Percentiles rank a stretch among this genome's conserved stretches.
These are phyloP conservation scores for Geosmithia morbida DNA, from an alignment of 2,329 filamentous ascomycete species.

Conservation along the genomic window DNA sequence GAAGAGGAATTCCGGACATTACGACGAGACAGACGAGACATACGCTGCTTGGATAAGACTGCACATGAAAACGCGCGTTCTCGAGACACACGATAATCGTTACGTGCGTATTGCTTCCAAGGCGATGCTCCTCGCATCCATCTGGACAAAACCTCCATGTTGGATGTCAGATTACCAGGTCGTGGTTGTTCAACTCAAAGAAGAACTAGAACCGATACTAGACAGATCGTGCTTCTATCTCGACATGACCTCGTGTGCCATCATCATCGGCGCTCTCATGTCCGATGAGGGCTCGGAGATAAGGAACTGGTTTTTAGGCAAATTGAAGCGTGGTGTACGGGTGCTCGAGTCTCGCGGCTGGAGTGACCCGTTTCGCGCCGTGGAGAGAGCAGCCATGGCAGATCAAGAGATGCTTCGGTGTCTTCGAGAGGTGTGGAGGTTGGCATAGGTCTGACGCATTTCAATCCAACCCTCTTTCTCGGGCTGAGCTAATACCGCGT, in stretches of 20 bases:
- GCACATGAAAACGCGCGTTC: neutral
- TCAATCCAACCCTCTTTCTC: neutral
- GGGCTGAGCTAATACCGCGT: neutral
- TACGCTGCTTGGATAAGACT: neutral
- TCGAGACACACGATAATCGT: neutral
- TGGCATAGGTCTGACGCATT: neutral
- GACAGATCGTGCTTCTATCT: conserved; percentile 1
- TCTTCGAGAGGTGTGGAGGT: neutral
- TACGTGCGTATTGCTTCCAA: neutral
- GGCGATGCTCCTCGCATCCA: neutral
- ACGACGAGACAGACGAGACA: neutral
- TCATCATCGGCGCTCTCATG: conserved; percentile 2
- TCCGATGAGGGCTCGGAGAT: conserved; percentile 1
- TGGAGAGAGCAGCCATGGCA: neutral
- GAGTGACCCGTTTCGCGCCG: neutral
- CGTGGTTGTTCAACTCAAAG: neutral
- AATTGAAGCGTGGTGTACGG: neutral
- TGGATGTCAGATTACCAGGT: neutral
- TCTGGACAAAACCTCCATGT: neutral
- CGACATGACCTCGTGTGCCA: conserved; percentile 3
- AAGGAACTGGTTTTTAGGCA: conserved; percentile 3
- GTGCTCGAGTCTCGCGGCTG: neutral
- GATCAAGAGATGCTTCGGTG: neutral
- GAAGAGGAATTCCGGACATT: neutral
- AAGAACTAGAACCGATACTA: neutral